Conservation (phyloP, 495 filamentous ascomycete species). For the Neurospora sp. region DNA sequence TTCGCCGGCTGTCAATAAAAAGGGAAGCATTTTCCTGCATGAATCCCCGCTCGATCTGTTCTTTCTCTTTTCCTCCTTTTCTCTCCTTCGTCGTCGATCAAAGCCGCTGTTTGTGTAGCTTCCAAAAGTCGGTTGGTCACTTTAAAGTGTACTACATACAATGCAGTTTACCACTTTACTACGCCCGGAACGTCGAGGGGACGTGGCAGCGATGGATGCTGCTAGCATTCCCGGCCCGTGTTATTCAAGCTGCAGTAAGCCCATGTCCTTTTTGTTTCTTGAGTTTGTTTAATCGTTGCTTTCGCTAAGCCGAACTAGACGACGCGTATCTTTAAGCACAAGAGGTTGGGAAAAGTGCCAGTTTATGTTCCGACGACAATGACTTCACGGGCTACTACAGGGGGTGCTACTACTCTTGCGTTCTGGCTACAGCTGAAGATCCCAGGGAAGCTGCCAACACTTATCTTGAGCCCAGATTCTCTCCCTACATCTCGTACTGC, state of each 20-base stretch:
- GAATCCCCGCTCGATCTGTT: neutral
- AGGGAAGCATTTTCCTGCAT: neutral
- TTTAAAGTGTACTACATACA: no score
- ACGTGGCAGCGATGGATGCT: no score
- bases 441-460: neutral
- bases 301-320: neutral
- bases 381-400: neutral
- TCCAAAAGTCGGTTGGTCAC: neutral
- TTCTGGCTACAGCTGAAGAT: neutral
- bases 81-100: neutral
- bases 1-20: neutral
- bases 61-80: neutral
- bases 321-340: neutral
- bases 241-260: neutral
- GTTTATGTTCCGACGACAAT: neutral
- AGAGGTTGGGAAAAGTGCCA: neutral
- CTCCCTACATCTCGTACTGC: neutral
- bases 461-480: neutral
- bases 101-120: neutral
- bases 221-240: no score
- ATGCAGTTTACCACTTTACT: no score
- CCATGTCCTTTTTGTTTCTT: neutral
- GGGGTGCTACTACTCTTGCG: neutral
- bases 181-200: no score
- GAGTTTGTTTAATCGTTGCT: rapidly evolving